These are phyloP conservation scores for Coccomyxa sp. DNA, from an alignment of 139 green algal genomes.

Conservation along the genomic window DNA sequence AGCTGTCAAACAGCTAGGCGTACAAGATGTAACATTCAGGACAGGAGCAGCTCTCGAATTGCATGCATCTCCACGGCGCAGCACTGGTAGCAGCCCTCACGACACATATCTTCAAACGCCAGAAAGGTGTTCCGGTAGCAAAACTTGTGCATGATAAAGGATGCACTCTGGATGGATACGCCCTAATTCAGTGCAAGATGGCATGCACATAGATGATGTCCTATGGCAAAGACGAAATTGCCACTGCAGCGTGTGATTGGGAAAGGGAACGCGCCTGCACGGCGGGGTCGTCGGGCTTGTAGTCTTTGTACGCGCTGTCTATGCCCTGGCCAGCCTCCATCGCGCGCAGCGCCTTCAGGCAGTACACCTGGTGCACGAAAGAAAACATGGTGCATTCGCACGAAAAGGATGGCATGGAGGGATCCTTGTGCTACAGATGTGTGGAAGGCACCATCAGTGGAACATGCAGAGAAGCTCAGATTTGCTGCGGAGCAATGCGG, in stretches of 20 bases:
- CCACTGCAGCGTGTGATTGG: conserved; percentile 1
- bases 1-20: no score
- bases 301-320: conserved; percentile 16
- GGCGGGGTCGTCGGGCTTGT: conserved; percentile 18
- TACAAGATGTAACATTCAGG: no score
- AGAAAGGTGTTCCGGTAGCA: no score
- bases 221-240: neutral
- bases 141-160: no score
- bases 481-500: no score
- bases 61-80: no score
- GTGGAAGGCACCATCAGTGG: neutral
- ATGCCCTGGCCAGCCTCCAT: conserved; percentile 28
- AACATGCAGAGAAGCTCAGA: neutral
- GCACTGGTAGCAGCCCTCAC: no score
- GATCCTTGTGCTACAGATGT: no score
- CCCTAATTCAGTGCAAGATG: neutral
- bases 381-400: neutral
- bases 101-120: no score
- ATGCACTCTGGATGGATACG: no score
- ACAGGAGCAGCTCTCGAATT: no score
- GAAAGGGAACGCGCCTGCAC: conserved; percentile 29
- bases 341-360: conserved; percentile 37
- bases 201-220: neutral
- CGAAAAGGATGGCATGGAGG: neutral
- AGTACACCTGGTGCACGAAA: conserved; percentile 31